Conservation (phyloP, 352 stramenopile species). For the Thalassiosira allenii region DNA sequence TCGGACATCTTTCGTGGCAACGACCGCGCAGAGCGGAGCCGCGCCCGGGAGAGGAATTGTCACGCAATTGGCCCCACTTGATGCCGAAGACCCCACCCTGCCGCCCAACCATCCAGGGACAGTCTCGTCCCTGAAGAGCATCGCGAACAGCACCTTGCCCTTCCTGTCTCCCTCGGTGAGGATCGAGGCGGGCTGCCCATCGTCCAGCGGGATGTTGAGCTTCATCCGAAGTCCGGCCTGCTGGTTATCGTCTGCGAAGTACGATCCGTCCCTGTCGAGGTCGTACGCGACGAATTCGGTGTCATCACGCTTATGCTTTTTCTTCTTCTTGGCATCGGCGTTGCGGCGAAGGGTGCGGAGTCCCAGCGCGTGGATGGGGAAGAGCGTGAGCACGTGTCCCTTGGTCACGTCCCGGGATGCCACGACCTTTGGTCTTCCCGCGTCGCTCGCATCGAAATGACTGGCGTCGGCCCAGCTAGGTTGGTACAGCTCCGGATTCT, state of each 20-base stretch:
- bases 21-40: slow-evolving; percentile 44
- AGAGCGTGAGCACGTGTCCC: slow-evolving; percentile 42
- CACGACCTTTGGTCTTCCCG: slow-evolving; percentile 14
- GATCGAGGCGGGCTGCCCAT: slow-evolving; percentile 17
- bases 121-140: slow-evolving; percentile 16
- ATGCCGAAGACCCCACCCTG: slow-evolving; percentile 11
- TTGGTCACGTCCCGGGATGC: slow-evolving; percentile 18
- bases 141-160: slow-evolving; percentile 36
- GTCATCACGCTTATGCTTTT: slow-evolving; percentile 6
- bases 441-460: not conserved
- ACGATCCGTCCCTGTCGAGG: slow-evolving; percentile 24
- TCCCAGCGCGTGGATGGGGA: slow-evolving; percentile 51
- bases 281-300: slow-evolving; percentile 47
- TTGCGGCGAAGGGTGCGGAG: slow-evolving; percentile 27
- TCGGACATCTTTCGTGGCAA: slow-evolving; percentile 43
- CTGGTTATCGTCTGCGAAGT: slow-evolving; percentile 7
- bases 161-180: not conserved
- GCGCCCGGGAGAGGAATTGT: slow-evolving; percentile 39
- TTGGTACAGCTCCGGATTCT: slow-evolving; percentile 47
- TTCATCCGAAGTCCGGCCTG: slow-evolving; percentile 23
- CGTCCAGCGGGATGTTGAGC: slow-evolving; percentile 45
- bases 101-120: slow-evolving; percentile 29
- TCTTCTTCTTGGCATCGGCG: slow-evolving; percentile 5
- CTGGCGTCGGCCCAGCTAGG: slow-evolving; percentile 38
- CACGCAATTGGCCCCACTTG: slow-evolving; percentile 28